These are phyloP conservation scores for Lecanosticta acicola DNA, from an alignment of 2,329 filamentous ascomycete genomes.

Conservation along the genomic window DNA sequence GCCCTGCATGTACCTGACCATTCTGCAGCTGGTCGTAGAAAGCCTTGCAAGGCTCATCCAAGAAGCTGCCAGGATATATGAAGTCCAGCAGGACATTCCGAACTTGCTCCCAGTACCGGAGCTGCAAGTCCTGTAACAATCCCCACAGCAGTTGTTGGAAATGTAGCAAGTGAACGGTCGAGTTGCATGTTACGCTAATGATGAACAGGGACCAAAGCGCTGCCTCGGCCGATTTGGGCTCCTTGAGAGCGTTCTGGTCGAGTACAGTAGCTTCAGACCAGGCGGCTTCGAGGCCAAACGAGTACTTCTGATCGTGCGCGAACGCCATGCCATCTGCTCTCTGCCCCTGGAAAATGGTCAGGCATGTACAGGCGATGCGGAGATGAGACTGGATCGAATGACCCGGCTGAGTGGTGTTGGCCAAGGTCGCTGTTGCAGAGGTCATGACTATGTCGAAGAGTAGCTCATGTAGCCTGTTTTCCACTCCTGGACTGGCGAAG, in stretches of 20 bases:
- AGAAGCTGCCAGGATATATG: slow-evolving; percentile 32
- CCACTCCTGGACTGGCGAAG: slow-evolving; percentile 28
- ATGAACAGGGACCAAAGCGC: slow-evolving; percentile 32
- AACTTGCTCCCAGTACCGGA: slow-evolving; percentile 30
- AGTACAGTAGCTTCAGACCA: slow-evolving; percentile 29
- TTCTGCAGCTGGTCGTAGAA: slow-evolving; percentile 26
- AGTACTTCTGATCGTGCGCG: slow-evolving; percentile 26
- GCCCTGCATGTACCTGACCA: not conserved
- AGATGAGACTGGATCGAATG: slow-evolving; percentile 30
- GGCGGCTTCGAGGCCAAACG: slow-evolving; percentile 27
- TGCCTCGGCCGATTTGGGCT: slow-evolving; percentile 30
- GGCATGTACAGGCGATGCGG: slow-evolving; percentile 29
- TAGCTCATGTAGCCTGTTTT: slow-evolving; percentile 27
- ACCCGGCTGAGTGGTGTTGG: slow-evolving; percentile 12
- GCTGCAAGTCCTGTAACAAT: slow-evolving; percentile 26
- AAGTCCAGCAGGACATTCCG: slow-evolving; percentile 30
- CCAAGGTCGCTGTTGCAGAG: slow-evolving; percentile 16
- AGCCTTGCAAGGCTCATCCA: slow-evolving; percentile 29
- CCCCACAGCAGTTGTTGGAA: slow-evolving; percentile 21
- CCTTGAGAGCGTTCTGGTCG: slow-evolving; percentile 24
- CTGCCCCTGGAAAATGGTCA: slow-evolving; percentile 32
- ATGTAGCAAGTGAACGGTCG: slow-evolving; percentile 22
- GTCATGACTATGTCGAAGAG: slow-evolving; percentile 30
- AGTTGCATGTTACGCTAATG: slow-evolving; percentile 31
- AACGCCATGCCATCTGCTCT: slow-evolving; percentile 26